Evolutionary conservation across 1,139 yeast genomes (phyloP).

Genomic region (Geotrichum fermentans): DNA sequence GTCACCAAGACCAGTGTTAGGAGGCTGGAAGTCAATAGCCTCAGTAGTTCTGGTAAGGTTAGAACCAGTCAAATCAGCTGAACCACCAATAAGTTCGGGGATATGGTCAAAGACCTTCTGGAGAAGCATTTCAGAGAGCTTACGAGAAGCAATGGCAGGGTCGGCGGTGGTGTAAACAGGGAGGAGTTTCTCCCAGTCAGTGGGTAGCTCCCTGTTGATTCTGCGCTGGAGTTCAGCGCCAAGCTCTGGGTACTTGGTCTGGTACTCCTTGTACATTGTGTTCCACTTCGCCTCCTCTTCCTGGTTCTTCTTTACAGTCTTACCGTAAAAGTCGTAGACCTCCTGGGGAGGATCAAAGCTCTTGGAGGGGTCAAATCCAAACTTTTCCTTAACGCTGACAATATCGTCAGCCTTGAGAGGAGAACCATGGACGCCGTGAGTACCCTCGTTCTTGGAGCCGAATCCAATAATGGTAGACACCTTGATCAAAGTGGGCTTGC

Average conservation of each 20-base stretch:
- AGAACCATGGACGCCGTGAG: conserved; percentile 94
- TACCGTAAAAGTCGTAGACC: conserved; percentile 65
- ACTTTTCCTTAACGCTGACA: conserved; percentile 74
- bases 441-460: conserved; percentile 84
- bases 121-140: conserved; percentile 82
- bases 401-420: conserved; percentile 94
- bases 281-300: conserved; percentile 74
- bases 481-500: conserved; percentile 90
- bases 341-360: conserved; percentile 76
- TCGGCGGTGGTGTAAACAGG: conserved; percentile 80
- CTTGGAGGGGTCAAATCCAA: conserved; percentile 87
- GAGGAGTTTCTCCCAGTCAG: conserved; percentile 69
- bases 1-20: conserved; percentile 73
- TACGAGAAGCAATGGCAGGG: conserved; percentile 88
- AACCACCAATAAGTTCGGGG: conserved; percentile 95
- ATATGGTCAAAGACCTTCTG: conserved; percentile 56
- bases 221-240: conserved; percentile 84
- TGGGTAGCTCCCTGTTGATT: conserved; percentile 75
- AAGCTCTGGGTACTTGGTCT: conserved; percentile 66
- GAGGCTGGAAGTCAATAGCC: conserved; percentile 92
- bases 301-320: conserved; percentile 57
- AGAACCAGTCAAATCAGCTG: conserved; percentile 97
- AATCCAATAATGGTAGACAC: conserved; percentile 89
- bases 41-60: conserved; percentile 88
- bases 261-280: conserved; percentile 55